A percentile compares a stretch with the other conserved stretches of the same genome.
These are phyloP conservation scores for Camellia oleifera DNA, from an alignment of 179 eudicot species.

Conservation along the genomic window DNA sequence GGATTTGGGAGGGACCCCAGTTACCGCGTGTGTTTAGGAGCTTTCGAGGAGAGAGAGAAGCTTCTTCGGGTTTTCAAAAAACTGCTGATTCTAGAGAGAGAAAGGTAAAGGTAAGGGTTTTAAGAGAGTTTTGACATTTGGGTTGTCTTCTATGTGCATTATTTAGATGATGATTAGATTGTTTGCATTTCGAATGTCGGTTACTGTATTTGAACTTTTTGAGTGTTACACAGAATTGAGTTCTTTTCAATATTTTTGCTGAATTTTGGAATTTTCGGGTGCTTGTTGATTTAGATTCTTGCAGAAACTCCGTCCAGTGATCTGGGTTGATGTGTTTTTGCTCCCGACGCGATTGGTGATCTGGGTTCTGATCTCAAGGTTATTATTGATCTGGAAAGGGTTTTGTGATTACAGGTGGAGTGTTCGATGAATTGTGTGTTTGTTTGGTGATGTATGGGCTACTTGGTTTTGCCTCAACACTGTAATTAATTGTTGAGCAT, in stretches of 20 bases:
- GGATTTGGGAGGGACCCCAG: not conserved
- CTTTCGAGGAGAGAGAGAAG: not conserved
- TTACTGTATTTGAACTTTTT: not conserved
- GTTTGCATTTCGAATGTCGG: not conserved
- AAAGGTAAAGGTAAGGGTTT: slow-evolving; percentile 7
- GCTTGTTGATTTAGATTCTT: not conserved
- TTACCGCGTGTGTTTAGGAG: not conserved
- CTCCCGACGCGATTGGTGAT: slow-evolving; percentile 16
- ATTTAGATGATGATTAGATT: not conserved
- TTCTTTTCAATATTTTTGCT: not conserved
- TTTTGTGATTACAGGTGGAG: slow-evolving; percentile 5
- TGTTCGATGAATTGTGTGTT: not conserved
- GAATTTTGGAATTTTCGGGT: not conserved
- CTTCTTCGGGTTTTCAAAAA: not conserved
- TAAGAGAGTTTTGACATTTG: slow-evolving; percentile 1
- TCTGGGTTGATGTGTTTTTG: not conserved
- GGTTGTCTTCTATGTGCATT: slow-evolving; percentile 2
- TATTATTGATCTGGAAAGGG: slow-evolving; percentile 22
- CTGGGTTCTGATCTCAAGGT: slow-evolving; percentile 27
- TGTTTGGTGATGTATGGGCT: not conserved
- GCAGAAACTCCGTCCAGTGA: not conserved
- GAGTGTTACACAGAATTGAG: not conserved
- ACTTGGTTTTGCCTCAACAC: not conserved
- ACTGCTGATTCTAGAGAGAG: slow-evolving; percentile 5
- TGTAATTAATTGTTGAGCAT: not conserved